Evolutionary conservation across 176 grass and related monocot species (phyloP), one percentile per base, ranked within the genome.

Genomic region (Pontederia crassipes): DNA sequence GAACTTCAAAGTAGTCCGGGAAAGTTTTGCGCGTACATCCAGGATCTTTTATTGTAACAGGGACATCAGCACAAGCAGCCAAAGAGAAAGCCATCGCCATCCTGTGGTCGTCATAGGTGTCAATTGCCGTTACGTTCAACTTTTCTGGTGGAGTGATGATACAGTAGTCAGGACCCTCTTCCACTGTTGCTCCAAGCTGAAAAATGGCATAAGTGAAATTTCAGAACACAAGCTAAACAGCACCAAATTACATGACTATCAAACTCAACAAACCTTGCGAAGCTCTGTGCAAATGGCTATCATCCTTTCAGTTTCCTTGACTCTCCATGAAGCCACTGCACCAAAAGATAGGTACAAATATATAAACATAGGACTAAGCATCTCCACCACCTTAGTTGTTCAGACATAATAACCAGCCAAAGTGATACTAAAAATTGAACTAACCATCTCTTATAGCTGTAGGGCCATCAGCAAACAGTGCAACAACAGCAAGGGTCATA

Each of bases 251-350:
- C 10, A 49, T 8, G 10, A 15, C 48, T 50, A 72, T 57, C 6
- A 4, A 81, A 46, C 35, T 28, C 40, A 54, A 45, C 15, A 1
- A 48, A 98, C 94, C 94, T 98, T 98, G 58, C 84, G 80, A 65
- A 92, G 88, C 65, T 98, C 94, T 0, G 94, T 98, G 45, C 88
- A 69, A 45, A 92, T 92, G 0, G 88, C 94, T 6, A 98, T 70
- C 88, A 93, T 98, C 76, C 94, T 86, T 52, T 98, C 88, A 3
- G 94, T 98, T 62, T 98, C 94, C 84, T 98, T 98, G 26, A 98
- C 94, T 81, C 94, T 98, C 94, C 94, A 98, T 45, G 94, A 98
- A 48, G 94, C 88, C 88, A 98, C 94, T 98, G 73, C 29, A 17
- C 74, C 18, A 76, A 60, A 67, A 12, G 55, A 69, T 1, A 54